Conservation (phyloP, 257 asterid genomes). For the Solanum bulbocastanum region DNA sequence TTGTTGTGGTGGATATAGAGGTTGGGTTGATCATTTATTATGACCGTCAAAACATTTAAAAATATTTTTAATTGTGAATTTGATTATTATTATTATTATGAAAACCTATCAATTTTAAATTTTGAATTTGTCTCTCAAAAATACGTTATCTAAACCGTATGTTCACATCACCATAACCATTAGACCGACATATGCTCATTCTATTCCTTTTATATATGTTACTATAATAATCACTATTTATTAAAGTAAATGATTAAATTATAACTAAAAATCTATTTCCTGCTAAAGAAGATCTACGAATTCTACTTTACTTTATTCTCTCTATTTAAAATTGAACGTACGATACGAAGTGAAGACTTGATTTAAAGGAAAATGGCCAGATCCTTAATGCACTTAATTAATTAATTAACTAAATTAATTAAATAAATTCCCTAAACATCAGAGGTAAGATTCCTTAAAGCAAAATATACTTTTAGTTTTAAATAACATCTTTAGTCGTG, state of each 20-base stretch:
- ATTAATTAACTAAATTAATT: not conserved
- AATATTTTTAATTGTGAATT: no score
- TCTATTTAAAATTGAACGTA: not conserved
- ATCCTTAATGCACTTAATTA: conserved; percentile 3
- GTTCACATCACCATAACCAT: not conserved
- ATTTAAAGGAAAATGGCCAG: conserved; percentile 1
- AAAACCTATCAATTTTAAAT: not conserved
- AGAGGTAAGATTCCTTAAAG: conserved; percentile 7
- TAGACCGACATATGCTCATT: not conserved
- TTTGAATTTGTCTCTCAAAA: not conserved
- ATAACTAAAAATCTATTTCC: not conserved
- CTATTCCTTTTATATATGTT: not conserved
- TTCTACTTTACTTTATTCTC: conserved; percentile 10
- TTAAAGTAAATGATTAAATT: not conserved
- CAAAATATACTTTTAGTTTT: not conserved
- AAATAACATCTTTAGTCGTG: not conserved
- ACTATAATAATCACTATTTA: not conserved
- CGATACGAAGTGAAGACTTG: not conserved
- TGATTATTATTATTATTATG: no score
- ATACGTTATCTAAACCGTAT: not conserved
- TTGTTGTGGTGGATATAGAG: no score
- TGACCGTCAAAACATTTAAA: not conserved
- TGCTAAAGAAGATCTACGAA: not conserved
- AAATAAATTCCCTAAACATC: not conserved
- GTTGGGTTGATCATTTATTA: no score